Evolutionary conservation across 768 basidiomycete species (phyloP), one percentile per base, ranked within the genome.

Genomic region (Tulasnella sp.): DNA sequence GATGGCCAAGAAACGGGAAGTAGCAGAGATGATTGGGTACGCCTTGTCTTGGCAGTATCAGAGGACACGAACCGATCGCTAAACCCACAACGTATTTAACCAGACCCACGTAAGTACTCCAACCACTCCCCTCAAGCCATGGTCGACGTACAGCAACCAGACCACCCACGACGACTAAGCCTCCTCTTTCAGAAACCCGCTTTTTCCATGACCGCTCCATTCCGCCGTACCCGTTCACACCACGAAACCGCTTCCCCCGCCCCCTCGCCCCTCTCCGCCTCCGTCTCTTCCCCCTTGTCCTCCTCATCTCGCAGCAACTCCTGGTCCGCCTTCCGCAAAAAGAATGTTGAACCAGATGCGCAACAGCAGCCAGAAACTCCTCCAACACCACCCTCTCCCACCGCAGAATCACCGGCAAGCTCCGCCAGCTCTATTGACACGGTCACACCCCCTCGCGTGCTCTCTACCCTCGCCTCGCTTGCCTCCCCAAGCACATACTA

Each of bases 401-500:
- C n/a, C n/a, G 36, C 46, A 25, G 46, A 48, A 48, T 48, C 46
- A 8, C 17, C 46, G 15, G 29, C 46, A 2, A 39, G 36, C 34
- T 40, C n/a, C 23, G 19, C 12, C 52, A 40, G 39, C n/a, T 39
- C 52, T 8, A 36, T 37, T 40, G 37, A 54, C 25, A 54, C 35
- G 23, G 52, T 54, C 35, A 54, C 52, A 37, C 52, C 35, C 9
- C 15, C 39, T 12, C 52, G 52, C 19, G 52, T 54, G 12, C 37
- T 54, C 25, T 54, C 52, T 14, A 54, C 52, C 8, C 52, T 54
- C 52, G 52, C 54, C 23, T 32, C 54, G 4, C 54, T 46, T 34
- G 42, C 54, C 9, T 57, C 54, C 9, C 54, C 54, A 8, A 45
- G 42, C 6, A 43, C 54, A 2, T 46, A 57, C 19, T 46, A 57